Conservation (phyloP, 768 basidiomycete genomes). For the Rhodocollybia butyracea region DNA sequence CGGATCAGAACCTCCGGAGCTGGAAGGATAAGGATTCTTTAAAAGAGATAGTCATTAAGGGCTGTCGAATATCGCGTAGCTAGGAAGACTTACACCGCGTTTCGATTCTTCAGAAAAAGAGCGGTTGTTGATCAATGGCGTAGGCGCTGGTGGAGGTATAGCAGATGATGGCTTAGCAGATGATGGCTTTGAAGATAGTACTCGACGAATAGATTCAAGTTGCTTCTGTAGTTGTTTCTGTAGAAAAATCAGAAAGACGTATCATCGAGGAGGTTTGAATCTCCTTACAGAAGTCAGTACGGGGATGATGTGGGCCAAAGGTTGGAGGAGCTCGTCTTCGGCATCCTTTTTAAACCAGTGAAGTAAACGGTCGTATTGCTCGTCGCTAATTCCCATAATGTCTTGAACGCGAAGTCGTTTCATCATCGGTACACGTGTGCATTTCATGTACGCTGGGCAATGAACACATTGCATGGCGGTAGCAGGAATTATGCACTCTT, state of each 20-base stretch:
- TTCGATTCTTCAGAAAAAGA: too few species aligned
- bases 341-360: slow-evolving; percentile 1
- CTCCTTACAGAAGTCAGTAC: background rate
- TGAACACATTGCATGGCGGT: slow-evolving; percentile 1
- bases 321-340: background rate
- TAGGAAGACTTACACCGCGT: too few species aligned
- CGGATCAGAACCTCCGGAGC: too few species aligned
- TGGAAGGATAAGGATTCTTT: too few species aligned
- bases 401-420: background rate
- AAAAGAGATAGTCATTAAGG: too few species aligned
- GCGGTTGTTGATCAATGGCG: too few species aligned
- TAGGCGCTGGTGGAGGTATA: too few species aligned
- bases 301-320: background rate
- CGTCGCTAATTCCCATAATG: background rate
- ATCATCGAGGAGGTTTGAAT: background rate
- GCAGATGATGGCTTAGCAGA: too few species aligned
- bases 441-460: slow-evolving; percentile 2
- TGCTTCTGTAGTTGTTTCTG: background rate
- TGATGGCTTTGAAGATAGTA: too few species aligned
- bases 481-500: background rate
- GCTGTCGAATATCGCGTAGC: too few species aligned
- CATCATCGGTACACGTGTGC: background rate
- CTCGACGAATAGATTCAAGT: background rate
- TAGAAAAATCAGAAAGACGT: background rate
- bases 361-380: background rate